Conservation (phyloP, 768 basidiomycete genomes). For the Pulveroboletus sp. region DNA sequence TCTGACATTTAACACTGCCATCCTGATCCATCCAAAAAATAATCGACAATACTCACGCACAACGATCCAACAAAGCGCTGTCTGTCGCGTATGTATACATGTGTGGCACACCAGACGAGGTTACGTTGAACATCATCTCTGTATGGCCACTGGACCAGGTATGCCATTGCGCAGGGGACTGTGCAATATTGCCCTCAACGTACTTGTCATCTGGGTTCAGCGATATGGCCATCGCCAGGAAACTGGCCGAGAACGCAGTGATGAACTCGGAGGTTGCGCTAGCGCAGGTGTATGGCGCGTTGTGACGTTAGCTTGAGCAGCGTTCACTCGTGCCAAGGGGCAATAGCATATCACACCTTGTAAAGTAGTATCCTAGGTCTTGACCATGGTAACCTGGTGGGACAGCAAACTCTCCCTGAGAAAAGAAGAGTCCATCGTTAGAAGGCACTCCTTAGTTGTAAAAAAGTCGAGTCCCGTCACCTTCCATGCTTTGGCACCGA, state of each 20-base stretch:
- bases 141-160: neutral
- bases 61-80: neutral
- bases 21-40: neutral
- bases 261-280: slow-evolving; percentile 3
- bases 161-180: neutral
- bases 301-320: neutral
- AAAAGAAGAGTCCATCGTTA: neutral
- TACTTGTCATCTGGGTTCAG: slow-evolving; percentile 1
- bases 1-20: neutral
- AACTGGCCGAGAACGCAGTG: slow-evolving; percentile 3
- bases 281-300: neutral
- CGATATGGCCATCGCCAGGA: slow-evolving; percentile 1
- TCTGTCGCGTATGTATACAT: neutral
- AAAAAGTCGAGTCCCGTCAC: neutral
- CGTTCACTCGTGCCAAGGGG: neutral
- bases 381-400: slow-evolving; percentile 3
- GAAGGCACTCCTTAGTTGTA: too few species aligned
- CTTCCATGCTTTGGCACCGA: slow-evolving; percentile 5
- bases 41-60: neutral
- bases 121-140: slow-evolving; percentile 9
- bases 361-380: slow-evolving; percentile 3
- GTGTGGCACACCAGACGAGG: neutral
- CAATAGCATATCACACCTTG: neutral
- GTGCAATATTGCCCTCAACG: neutral
- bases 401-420: slow-evolving; percentile 4